A percentile compares a stretch with the other conserved stretches of the same genome.
Conservation (phyloP, 768 basidiomycete genomes). For the Termitomyces sp. region DNA sequence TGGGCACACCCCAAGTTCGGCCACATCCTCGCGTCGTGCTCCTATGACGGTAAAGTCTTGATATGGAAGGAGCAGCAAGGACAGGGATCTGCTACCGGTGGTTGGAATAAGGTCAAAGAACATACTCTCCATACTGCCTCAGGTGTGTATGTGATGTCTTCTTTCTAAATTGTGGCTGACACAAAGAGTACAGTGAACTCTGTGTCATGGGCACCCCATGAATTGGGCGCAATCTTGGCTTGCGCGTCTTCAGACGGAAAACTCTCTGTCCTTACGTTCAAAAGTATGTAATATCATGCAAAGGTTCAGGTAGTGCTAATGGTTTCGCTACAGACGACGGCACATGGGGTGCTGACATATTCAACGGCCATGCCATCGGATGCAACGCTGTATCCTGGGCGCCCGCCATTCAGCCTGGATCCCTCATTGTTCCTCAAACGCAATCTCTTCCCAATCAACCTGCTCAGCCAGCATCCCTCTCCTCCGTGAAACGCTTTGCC, state of each 20-base stretch:
- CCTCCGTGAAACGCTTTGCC: slow-evolving; percentile 87
- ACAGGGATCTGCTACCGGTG: slow-evolving; percentile 47
- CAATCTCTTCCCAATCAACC: slow-evolving; percentile 43
- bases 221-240: slow-evolving; percentile 92
- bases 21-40: slow-evolving; percentile 94
- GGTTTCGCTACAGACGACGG: slow-evolving; percentile 68
- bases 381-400: slow-evolving; percentile 99
- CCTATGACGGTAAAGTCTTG: slow-evolving; percentile 96
- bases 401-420: slow-evolving; percentile 82
- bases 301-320: neutral
- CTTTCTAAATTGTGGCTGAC: neutral
- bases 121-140: slow-evolving; percentile 92
- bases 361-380: slow-evolving; percentile 93
- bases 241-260: slow-evolving; percentile 98
- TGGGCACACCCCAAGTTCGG: slow-evolving; percentile 99
- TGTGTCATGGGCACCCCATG: slow-evolving; percentile 98
- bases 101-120: slow-evolving; percentile 95
- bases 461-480: slow-evolving; percentile 28
- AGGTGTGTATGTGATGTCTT: slow-evolving; percentile 43
- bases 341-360: slow-evolving; percentile 92
- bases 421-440: slow-evolving; percentile 65
- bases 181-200: slow-evolving; percentile 69
- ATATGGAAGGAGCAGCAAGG: slow-evolving; percentile 93
- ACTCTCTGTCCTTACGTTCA: slow-evolving; percentile 93
- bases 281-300: slow-evolving; percentile 50